phyloP scores from a whole-genome alignment of 306 rosid species.

The Cicer pinnatifidum region DNA sequence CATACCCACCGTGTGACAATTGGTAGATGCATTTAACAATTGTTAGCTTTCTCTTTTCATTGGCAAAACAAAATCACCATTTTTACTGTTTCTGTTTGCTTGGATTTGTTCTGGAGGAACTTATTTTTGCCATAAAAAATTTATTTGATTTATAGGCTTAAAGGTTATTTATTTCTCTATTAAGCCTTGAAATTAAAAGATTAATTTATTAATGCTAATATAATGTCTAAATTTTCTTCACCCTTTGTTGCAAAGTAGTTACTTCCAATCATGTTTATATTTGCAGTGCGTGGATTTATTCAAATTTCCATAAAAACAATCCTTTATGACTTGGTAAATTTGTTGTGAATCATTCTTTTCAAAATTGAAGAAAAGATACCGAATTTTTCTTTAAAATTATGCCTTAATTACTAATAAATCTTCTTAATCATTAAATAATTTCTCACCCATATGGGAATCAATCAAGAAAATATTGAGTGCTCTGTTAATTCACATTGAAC shows the following conservation, averaged over 20 bases:
- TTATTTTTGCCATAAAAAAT: background rate
- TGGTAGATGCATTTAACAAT: slow-evolving; percentile 37
- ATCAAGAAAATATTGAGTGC: slow-evolving; percentile 36
- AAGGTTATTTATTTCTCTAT: slow-evolving; percentile 32
- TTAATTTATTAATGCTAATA: slow-evolving; percentile 31
- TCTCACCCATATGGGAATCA: background rate
- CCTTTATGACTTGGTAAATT: slow-evolving; percentile 12
- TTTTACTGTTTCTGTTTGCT: slow-evolving; percentile 15
- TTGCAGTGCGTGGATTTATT: slow-evolving; percentile 28
- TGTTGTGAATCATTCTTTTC: slow-evolving; percentile 18
- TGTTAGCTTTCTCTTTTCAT: slow-evolving; percentile 39
- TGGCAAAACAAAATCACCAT: slow-evolving; percentile 32
- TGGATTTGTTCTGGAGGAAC: slow-evolving; percentile 35
- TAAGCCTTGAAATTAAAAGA: slow-evolving; percentile 1
- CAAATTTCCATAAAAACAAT: slow-evolving; percentile 26
- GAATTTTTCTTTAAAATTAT: background rate
- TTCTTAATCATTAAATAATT: slow-evolving; percentile 9
- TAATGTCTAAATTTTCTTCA: slow-evolving; percentile 9
- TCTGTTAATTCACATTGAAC: slow-evolving; percentile 33
- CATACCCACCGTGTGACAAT: slow-evolving; percentile 8
- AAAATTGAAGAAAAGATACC: slow-evolving; percentile 7
- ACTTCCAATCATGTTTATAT: slow-evolving; percentile 23
- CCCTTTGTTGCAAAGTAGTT: slow-evolving; percentile 2
- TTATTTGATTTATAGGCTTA: slow-evolving; percentile 28
- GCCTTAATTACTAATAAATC: slow-evolving; percentile 31